These are phyloP conservation scores for Fraxinus paxiana DNA, from an alignment of 305 asterid genomes.

Conservation along the genomic window DNA sequence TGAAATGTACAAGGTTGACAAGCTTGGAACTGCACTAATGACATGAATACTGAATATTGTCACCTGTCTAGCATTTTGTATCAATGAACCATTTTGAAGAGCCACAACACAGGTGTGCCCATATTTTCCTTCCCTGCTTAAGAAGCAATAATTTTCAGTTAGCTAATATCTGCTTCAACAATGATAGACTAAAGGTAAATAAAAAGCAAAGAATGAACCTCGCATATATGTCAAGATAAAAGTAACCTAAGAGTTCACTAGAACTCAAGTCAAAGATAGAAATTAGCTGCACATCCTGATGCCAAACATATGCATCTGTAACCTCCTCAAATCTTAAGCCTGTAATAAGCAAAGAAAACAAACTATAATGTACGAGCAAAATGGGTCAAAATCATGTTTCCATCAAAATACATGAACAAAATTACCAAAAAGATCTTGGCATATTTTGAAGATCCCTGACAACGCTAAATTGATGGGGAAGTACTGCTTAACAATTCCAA, in stretches of 20 bases:
- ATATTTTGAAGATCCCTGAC: slow-evolving; percentile 88
- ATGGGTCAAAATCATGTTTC: slow-evolving; percentile 21
- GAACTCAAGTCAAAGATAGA: slow-evolving; percentile 77
- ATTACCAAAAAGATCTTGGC: slow-evolving; percentile 93
- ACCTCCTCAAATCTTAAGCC: slow-evolving; percentile 82
- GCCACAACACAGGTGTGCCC: slow-evolving; percentile 86
- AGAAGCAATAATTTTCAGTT: slow-evolving; percentile 25
- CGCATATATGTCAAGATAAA: slow-evolving; percentile 76
- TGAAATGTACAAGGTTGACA: background rate
- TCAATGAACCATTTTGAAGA: slow-evolving; percentile 75
- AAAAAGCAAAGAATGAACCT: slow-evolving; percentile 43
- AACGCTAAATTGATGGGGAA: slow-evolving; percentile 74
- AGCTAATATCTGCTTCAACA: slow-evolving; percentile 11
- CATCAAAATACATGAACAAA: background rate
- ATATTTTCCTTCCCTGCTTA: slow-evolving; percentile 79
- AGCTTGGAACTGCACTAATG: background rate
- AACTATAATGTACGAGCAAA: slow-evolving; percentile 17
- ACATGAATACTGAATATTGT: slow-evolving; percentile 17
- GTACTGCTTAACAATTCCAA: slow-evolving; percentile 74
- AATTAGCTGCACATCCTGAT: slow-evolving; percentile 73
- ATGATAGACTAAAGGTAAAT: slow-evolving; percentile 3
- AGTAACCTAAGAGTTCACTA: slow-evolving; percentile 72
- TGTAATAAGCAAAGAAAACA: slow-evolving; percentile 29
- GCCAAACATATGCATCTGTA: slow-evolving; percentile 73
- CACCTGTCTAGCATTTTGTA: slow-evolving; percentile 62